phyloP scores from a whole-genome alignment of 768 basidiomycete genomes.

The Rhodotorula diobovata region DNA sequence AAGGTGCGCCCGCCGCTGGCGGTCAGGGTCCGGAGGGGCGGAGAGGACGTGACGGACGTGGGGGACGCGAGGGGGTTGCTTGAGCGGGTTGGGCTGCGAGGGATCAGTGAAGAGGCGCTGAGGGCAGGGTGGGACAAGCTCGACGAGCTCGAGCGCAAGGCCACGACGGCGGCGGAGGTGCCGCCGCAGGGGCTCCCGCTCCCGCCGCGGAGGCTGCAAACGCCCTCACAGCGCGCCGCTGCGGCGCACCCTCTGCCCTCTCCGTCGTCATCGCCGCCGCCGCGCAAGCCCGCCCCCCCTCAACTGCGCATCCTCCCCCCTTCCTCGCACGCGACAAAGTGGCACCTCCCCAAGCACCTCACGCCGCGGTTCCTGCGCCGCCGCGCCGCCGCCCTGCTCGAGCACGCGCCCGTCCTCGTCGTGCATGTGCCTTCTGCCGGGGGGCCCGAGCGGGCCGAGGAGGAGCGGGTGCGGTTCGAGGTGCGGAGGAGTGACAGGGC shows the following conservation, averaged over 20 bases:
- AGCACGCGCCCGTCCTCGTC: constrained; percentile 7
- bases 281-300: background rate
- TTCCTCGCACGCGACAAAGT: constrained; percentile 14
- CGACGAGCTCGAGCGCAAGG: background rate
- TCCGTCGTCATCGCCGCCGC: background rate
- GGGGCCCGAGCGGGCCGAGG: background rate
- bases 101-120: background rate
- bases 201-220: constrained; percentile 24
- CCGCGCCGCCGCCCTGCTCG: background rate
- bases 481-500: background rate
- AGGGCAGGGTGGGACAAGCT: background rate
- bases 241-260: background rate
- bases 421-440: background rate
- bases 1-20: constrained; percentile 29
- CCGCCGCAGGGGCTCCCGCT: background rate
- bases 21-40: background rate
- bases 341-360: constrained; percentile 24
- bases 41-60: background rate
- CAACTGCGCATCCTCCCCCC: constrained; percentile 1
- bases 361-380: constrained; percentile 16
- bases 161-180: background rate
- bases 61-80: background rate
- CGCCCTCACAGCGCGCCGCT: background rate
- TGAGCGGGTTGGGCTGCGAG: background rate
- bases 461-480: background rate